Evolutionary conservation across 805 yeast genomes (phyloP).

Genomic region (Kazachstania kunashirensis): DNA sequence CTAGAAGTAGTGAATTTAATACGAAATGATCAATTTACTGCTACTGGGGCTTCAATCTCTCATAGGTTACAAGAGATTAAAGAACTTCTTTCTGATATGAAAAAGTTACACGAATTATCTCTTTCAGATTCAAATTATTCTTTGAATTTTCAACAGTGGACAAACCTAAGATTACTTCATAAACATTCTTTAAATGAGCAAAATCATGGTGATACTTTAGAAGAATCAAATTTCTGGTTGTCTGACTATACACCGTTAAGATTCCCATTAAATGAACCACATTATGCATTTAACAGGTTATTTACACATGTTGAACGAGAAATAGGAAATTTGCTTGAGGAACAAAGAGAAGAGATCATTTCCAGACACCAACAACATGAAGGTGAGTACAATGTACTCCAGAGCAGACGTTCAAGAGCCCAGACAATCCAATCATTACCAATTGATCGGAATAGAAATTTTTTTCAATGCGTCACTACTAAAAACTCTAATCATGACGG

Average conservation of each 20-base stretch:
- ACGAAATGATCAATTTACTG: not conserved
- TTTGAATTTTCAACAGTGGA: constrained; percentile 22
- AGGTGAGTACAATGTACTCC: not conserved
- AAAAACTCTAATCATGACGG: not conserved
- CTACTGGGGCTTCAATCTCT: not conserved
- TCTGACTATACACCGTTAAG: constrained; percentile 58
- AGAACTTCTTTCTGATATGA: constrained; percentile 10
- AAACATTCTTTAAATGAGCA: not conserved
- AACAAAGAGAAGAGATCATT: constrained; percentile 1
- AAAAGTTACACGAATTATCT: constrained; percentile 17
- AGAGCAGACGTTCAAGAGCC: not conserved
- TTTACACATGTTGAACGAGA: constrained; percentile 20
- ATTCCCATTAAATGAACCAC: constrained; percentile 60
- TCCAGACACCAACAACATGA: not conserved
- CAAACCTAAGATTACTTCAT: constrained; percentile 9
- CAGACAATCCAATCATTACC: not conserved
- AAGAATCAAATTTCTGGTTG: constrained; percentile 44
- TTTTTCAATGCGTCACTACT: not conserved
- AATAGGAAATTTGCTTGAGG: constrained; percentile 4
- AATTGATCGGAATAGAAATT: not conserved
- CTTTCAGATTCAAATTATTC: constrained; percentile 11
- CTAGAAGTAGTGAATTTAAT: not conserved
- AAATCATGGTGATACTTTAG: not conserved
- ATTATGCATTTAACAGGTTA: constrained; percentile 40
- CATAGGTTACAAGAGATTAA: constrained; percentile 9